Conservation (phyloP, 768 basidiomycete species). For the Tubosaeta sp. region DNA sequence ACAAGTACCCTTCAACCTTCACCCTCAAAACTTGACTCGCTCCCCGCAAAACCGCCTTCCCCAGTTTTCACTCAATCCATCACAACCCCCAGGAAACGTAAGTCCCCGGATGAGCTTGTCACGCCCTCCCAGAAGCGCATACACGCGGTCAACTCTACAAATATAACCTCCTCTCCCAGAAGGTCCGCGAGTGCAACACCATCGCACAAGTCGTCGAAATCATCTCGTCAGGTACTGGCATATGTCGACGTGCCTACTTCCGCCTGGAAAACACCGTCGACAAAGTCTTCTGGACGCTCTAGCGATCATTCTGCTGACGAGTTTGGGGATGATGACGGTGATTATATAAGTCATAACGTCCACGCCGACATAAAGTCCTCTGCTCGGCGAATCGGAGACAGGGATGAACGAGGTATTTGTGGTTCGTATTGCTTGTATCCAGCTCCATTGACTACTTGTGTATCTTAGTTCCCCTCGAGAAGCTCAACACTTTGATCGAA, state of each 20-base stretch:
- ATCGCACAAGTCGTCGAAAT: constrained; percentile 26
- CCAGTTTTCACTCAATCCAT: constrained; percentile 13
- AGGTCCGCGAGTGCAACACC: constrained; percentile 19
- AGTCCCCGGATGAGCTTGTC: constrained; percentile 52
- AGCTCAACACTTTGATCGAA: constrained; percentile 69
- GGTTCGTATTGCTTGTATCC: background rate
- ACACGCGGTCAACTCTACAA: constrained; percentile 20
- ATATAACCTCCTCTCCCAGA: constrained; percentile 10
- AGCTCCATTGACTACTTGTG: background rate
- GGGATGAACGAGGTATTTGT: constrained; percentile 66
- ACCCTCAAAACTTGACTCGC: constrained; percentile 15
- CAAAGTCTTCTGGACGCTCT: constrained; percentile 23
- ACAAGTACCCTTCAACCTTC: constrained; percentile 13
- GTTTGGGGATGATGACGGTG: constrained; percentile 42
- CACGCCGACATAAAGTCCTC: constrained; percentile 44
- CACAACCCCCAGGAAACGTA: constrained; percentile 69
- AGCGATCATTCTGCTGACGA: constrained; percentile 50
- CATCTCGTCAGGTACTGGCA: constrained; percentile 31
- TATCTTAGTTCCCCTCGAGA: constrained; percentile 61
- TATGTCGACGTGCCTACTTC: constrained; percentile 32
- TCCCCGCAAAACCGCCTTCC: constrained; percentile 10
- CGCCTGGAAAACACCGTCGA: constrained; percentile 27
- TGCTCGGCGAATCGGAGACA: constrained; percentile 60
- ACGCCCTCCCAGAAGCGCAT: constrained; percentile 65
- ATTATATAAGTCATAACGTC: constrained; percentile 19